A percentile compares a stretch with the other conserved stretches of the same genome.
phyloP scores from a whole-genome alignment of 179 eudicot genomes.

The Beta lomatogona region DNA sequence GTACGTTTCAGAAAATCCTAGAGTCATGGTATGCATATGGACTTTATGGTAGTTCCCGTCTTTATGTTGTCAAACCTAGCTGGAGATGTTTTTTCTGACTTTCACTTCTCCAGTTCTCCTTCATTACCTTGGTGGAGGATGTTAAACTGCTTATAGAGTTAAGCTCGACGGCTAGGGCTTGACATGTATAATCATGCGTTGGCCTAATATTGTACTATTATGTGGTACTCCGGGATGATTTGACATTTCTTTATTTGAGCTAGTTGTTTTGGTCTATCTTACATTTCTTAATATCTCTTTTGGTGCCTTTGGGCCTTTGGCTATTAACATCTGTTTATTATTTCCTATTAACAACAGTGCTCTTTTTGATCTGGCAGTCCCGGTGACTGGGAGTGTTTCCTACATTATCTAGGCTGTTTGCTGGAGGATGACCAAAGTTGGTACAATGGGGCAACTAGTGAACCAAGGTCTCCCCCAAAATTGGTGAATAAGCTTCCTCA shows the following conservation, averaged over 20 bases:
- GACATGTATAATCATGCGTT: not conserved
- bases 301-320: not conserved
- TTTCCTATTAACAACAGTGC: slow-evolving; percentile 1
- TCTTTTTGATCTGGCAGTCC: slow-evolving; percentile 61
- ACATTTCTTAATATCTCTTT: slow-evolving; percentile 6
- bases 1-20: slow-evolving; percentile 68
- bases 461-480: slow-evolving; percentile 43
- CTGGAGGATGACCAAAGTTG: slow-evolving; percentile 73
- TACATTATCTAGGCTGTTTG: slow-evolving; percentile 82
- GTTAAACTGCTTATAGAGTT: not conserved
- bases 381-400: slow-evolving; percentile 94
- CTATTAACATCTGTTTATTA: not conserved
- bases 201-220: not conserved
- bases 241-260: not conserved
- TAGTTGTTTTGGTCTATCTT: not conserved
- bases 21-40: slow-evolving; percentile 63
- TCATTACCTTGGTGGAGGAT: not conserved
- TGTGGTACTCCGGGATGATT: not conserved
- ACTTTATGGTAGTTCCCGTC: not conserved
- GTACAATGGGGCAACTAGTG: slow-evolving; percentile 40
- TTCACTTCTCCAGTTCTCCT: not conserved
- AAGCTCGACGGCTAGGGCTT: not conserved
- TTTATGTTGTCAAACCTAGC: slow-evolving; percentile 6
- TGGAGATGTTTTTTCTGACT: slow-evolving; percentile 3
- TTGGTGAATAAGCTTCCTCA: slow-evolving; percentile 48